Evolutionary conservation across 2,329 filamentous ascomycete genomes (phyloP).

Genomic region (Neopestalotiopsis sp.): DNA sequence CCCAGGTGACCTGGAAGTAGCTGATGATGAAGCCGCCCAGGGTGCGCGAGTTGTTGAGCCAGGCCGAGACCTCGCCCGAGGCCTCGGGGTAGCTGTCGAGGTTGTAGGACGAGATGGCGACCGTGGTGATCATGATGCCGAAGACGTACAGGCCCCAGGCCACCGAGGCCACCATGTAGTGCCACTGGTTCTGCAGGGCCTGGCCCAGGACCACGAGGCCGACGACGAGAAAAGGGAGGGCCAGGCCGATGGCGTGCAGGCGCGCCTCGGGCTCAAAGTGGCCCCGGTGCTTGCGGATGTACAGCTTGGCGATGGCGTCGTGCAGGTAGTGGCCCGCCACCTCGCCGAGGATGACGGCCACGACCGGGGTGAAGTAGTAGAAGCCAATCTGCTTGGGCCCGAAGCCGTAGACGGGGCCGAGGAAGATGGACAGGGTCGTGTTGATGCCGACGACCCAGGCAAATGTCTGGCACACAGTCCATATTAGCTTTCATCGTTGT

Average conservation of each 20-base stretch:
- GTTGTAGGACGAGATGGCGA: constrained; percentile 56
- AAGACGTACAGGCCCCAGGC: constrained; percentile 61
- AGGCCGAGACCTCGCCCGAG: constrained; percentile 58
- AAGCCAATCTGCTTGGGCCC: constrained; percentile 54
- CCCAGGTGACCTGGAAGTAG: constrained; percentile 61
- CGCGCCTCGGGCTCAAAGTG: constrained; percentile 63
- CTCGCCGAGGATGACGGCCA: constrained; percentile 60
- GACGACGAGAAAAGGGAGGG: constrained; percentile 53
- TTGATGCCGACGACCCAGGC: constrained; percentile 62
- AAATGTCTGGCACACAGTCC: constrained; percentile 39
- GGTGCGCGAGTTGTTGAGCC: constrained; percentile 56
- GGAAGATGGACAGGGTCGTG: constrained; percentile 58
- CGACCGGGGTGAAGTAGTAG: constrained; percentile 65
- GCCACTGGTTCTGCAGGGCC: constrained; percentile 53
- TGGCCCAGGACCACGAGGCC: constrained; percentile 60
- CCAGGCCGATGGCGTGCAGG: constrained; percentile 52
- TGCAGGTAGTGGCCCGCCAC: constrained; percentile 61
- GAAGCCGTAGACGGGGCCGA: constrained; percentile 56
- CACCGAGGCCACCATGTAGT: constrained; percentile 55
- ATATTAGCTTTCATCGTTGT: background rate
- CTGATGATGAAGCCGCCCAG: constrained; percentile 56
- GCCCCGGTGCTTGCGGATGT: constrained; percentile 53
- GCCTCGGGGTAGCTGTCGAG: constrained; percentile 62
- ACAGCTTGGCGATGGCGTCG: constrained; percentile 52
- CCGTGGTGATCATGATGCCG: constrained; percentile 60